Base-by-base conservation (phyloP, 495 filamentous ascomycete genomes). In the Daldinia concentrica region DNA sequence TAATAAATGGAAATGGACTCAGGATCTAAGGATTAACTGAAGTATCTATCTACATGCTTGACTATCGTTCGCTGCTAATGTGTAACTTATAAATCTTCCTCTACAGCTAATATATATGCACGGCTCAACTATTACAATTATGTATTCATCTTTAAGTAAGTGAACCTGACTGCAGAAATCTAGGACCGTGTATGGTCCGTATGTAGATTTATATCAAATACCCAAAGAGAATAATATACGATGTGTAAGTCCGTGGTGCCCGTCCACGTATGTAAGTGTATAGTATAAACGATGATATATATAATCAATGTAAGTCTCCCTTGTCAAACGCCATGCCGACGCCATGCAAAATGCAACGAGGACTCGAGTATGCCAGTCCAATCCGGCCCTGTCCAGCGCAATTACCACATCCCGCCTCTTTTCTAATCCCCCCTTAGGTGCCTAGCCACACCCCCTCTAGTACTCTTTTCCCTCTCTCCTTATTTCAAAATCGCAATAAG, bases 401-500 rank as follows among this genome's bases (percentile, higher is more conserved):
- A 45, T 50, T 59, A 66, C 24, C 37, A 22, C 50, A 15, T 52
- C 29, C 39, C 29, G 17, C 14, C 29, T 14, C 43, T 22, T 59
- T 17, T 39, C 43, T 41, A 22, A 19, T 9, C 36, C 32, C 60
- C 36, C 34, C 22, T 22, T 57, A 14, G 2, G 24, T 30, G 15
- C 43, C 43, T n/a, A 48, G 17, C 43, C n/a, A 41, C 27, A 9
- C n/a, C 34, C 6, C n/a, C 43, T 51, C 48, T 56, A 43, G 39
- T 54, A 24, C n/a, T 24, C 32, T 60, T 58, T 43, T 26, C 22
- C 30, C n/a, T 6, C 41, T 34, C 43, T 9, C 7, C 57, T 80
- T 77, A 94, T 83, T 94, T 95, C 81, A 94, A 74, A 57, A 94
- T 86, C 37, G 89, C 85, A 80, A 95, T 94, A 77, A 95, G 76